These are phyloP conservation scores for Penicillium sp. DNA, from an alignment of 2,329 filamentous ascomycete genomes.

Conservation along the genomic window DNA sequence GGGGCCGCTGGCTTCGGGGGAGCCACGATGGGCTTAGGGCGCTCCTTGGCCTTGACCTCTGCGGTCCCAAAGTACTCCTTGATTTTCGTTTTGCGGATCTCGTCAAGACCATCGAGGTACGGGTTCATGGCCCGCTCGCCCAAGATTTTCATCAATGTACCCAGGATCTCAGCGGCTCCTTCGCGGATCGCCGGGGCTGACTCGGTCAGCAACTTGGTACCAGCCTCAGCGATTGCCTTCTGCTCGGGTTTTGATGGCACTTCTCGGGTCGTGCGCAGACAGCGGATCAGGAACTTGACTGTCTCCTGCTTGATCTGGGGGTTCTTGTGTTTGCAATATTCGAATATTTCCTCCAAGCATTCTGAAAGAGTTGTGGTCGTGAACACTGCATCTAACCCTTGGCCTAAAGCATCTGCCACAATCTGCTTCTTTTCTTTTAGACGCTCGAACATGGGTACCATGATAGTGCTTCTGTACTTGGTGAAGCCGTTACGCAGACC, in stretches of 20 bases:
- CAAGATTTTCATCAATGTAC: constrained; percentile 98
- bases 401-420: constrained; percentile 84
- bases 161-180: constrained; percentile 87
- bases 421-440: constrained; percentile 95
- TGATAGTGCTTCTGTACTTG: constrained; percentile 78
- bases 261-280: constrained; percentile 77
- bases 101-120: constrained; percentile 87
- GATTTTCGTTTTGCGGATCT: constrained; percentile 92
- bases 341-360: constrained; percentile 84
- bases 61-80: constrained; percentile 86
- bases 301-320: constrained; percentile 96
- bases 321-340: constrained; percentile 90
- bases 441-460: constrained; percentile 89
- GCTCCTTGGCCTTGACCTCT: constrained; percentile 85
- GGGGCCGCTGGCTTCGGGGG: constrained; percentile 62
- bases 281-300: constrained; percentile 88
- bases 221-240: constrained; percentile 79
- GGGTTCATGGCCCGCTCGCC: constrained; percentile 94
- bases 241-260: constrained; percentile 85
- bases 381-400: constrained; percentile 75
- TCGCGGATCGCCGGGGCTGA: constrained; percentile 83
- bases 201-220: constrained; percentile 87
- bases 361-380: constrained; percentile 72
- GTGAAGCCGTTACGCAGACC: constrained; percentile 76
- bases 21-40: constrained; percentile 73